Percentiles rank a stretch among this genome's conserved stretches.
Evolutionary conservation across 2,329 filamentous ascomycete species (phyloP).

Genomic region (Nectriaceae sp.): DNA sequence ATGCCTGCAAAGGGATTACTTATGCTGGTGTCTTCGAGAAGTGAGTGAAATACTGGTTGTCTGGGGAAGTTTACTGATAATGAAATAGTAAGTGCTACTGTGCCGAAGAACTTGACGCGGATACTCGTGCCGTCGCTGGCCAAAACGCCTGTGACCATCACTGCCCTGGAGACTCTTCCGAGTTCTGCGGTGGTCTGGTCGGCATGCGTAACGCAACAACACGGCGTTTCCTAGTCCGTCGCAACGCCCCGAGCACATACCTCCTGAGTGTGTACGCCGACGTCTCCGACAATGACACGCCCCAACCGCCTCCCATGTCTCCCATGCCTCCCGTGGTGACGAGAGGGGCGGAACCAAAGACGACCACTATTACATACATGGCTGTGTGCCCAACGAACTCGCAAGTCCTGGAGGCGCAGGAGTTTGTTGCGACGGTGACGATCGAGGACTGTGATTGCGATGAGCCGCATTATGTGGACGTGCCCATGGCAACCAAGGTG

Average conservation of each 20-base stretch:
- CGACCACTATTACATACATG: constrained; percentile 25
- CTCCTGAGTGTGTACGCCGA: constrained; percentile 48
- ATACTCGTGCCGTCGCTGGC: constrained; percentile 36
- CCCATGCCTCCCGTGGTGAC: constrained; percentile 2
- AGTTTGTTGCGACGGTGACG: constrained; percentile 35
- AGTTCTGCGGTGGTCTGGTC: constrained; percentile 46
- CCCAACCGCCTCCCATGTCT: constrained; percentile 35
- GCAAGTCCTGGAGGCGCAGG: constrained; percentile 31
- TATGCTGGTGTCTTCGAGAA: constrained; percentile 42
- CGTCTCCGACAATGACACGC: constrained; percentile 27
- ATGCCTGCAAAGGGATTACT: constrained; percentile 35
- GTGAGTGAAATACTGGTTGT: constrained; percentile 6
- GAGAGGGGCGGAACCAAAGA: constrained; percentile 3
- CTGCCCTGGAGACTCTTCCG: constrained; percentile 42
- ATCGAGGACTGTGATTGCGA: constrained; percentile 23
- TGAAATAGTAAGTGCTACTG: constrained; percentile 46
- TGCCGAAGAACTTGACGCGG: constrained; percentile 40
- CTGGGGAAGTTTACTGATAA: not conserved
- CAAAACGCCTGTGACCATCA: constrained; percentile 34
- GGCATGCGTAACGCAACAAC: constrained; percentile 4
- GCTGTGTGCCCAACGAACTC: constrained; percentile 34
- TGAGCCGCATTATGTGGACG: constrained; percentile 13
- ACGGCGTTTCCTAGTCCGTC: constrained; percentile 14
- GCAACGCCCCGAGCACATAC: constrained; percentile 31
- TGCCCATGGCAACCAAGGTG: constrained; percentile 24